Percentiles rank a stretch among this genome's conserved stretches.
Evolutionary conservation across 208 protist genomes (phyloP).

Genomic region (Porcisia hertigi): DNA sequence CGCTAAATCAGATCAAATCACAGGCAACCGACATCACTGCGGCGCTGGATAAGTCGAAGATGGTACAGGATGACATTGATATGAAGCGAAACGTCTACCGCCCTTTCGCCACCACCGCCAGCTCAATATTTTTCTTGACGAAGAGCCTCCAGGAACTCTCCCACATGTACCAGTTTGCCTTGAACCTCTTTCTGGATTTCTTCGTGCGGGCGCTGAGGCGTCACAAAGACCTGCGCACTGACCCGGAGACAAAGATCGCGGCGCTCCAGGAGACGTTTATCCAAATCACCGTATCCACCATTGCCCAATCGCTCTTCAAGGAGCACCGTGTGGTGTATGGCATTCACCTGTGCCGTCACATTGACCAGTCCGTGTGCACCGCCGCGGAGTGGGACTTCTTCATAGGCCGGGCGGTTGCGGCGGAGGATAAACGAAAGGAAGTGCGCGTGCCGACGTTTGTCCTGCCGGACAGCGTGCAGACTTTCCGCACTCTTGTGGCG

Average conservation of each 20-base stretch:
- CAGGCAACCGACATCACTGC: conserved; percentile 89
- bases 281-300: conserved; percentile 71
- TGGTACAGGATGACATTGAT: conserved; percentile 93
- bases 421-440: conserved; percentile 53
- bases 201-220: conserved; percentile 68
- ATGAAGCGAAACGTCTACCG: conserved; percentile 94
- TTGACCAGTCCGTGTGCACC: conserved; percentile 67
- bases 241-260: conserved; percentile 87
- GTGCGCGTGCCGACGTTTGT: conserved; percentile 89
- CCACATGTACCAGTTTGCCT: conserved; percentile 98
- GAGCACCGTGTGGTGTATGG: conserved; percentile 95
- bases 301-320: conserved; percentile 95
- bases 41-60: conserved; percentile 85
- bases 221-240: conserved; percentile 75
- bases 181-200: conserved; percentile 90
- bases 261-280: conserved; percentile 82
- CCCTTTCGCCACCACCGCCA: conserved; percentile 90
- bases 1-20: conserved; percentile 96
- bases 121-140: conserved; percentile 94
- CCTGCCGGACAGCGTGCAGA: conserved; percentile 78
- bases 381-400: conserved; percentile 95
- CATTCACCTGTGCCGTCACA: conserved; percentile 92
- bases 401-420: conserved; percentile 50
- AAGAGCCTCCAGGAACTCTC: conserved; percentile 90
- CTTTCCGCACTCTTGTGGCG: conserved; percentile 74